These are phyloP conservation scores for Russula sp. DNA, from an alignment of 768 basidiomycete species.

Conservation along the genomic window DNA sequence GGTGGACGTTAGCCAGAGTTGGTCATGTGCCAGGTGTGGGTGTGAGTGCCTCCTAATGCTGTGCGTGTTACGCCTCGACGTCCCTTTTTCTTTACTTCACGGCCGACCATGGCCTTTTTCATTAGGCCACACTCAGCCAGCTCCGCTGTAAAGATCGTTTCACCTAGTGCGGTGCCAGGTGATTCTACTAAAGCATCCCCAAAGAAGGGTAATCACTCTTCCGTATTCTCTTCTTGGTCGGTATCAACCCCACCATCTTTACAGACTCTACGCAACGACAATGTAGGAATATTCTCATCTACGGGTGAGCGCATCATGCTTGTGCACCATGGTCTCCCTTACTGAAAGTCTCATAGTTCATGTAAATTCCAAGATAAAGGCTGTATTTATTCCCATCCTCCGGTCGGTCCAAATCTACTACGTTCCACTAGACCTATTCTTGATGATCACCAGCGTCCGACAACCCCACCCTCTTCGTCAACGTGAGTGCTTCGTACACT, in stretches of 20 bases:
- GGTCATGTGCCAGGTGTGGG: background rate
- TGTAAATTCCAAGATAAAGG: conserved; percentile 86
- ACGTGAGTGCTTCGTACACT: conserved; percentile 15
- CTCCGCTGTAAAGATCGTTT: conserved; percentile 65
- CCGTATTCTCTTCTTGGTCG: conserved; percentile 8
- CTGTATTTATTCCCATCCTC: conserved; percentile 77
- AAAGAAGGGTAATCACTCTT: conserved; percentile 35
- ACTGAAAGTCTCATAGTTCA: conserved; percentile 38
- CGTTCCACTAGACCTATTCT: too few species aligned
- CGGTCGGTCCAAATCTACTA: conserved; percentile 35
- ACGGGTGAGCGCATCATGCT: conserved; percentile 51
- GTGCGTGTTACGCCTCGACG: background rate
- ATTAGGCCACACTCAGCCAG: conserved; percentile 50
- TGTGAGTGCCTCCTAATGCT: conserved; percentile 7
- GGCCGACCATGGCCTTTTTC: conserved; percentile 57
- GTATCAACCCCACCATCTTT: conserved; percentile 9
- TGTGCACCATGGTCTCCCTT: conserved; percentile 1
- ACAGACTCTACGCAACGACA: conserved; percentile 67
- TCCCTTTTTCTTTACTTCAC: background rate
- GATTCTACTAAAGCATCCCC: conserved; percentile 40
- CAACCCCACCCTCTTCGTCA: conserved; percentile 16
- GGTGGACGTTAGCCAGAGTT: conserved; percentile 7
- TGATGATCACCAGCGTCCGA: conserved; percentile 13
- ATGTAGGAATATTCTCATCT: conserved; percentile 87
- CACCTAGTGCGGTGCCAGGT: conserved; percentile 40